phyloP scores from a whole-genome alignment of 129 eudicot species.

The Pseudognaphalium luteoalbum region DNA sequence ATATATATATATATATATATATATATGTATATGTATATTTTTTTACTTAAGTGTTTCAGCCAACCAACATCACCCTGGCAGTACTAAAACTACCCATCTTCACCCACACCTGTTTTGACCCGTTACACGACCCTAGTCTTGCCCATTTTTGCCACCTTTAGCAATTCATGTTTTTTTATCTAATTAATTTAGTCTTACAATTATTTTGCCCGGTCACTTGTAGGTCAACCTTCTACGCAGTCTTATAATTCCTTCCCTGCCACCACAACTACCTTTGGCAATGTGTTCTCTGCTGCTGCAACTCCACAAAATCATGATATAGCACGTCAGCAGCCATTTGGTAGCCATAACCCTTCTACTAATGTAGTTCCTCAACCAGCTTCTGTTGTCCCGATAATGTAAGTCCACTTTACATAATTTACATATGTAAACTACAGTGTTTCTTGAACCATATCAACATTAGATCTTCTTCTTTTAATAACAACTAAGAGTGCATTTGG shows the following conservation, averaged over 20 bases:
- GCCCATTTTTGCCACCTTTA: background rate
- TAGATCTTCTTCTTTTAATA: background rate
- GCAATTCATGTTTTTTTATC: background rate
- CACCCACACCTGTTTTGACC: background rate
- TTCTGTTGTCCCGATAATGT: conserved; percentile 34
- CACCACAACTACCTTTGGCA: conserved; percentile 37
- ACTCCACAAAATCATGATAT: conserved; percentile 32
- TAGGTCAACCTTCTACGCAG: conserved; percentile 43
- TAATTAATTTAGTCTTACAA: background rate
- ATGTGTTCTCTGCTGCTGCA: conserved; percentile 39
- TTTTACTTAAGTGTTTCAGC: background rate
- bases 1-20: too few relatives aligned
- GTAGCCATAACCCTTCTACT: conserved; percentile 30
- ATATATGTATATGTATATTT: too few relatives aligned
- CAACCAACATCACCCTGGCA: background rate
- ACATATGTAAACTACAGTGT: background rate
- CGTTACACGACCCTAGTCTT: background rate
- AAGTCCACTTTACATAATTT: conserved; percentile 29
- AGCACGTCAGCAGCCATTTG: conserved; percentile 39
- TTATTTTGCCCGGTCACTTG: conserved; percentile 6
- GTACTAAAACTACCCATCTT: background rate
- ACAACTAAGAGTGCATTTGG: background rate
- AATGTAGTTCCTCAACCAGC: conserved; percentile 30
- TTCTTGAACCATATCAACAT: background rate
- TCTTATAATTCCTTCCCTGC: conserved; percentile 37